Base-by-base conservation (phyloP, 176 grass and related monocot genomes). In the Pontederia paniculata region DNA sequence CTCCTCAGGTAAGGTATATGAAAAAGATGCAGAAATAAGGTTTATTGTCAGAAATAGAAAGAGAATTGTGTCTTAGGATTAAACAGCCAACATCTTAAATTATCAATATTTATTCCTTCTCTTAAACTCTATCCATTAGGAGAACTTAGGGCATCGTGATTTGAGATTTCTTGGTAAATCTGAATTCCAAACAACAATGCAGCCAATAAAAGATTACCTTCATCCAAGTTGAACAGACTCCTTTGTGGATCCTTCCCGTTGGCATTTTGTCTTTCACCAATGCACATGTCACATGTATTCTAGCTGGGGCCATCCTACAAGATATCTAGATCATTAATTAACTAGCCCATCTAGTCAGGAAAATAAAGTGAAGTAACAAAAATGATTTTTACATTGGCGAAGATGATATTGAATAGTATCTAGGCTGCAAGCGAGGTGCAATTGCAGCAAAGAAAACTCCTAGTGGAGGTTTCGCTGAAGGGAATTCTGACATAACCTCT, bases 351-450 rank as follows among this genome's bases (percentile, higher is more conserved):
- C 21, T 9, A 58, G 41, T 57, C 23, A 9, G 73, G 57, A 22
- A 37, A 71, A 52, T 12, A 45, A 58, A 20, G 45, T 16, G 14
- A 51, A 44, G n/a, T n/a, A n/a, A n/a, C 17, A 59, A 31, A 76
- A 53, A 5, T 45, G 49, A 43, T 57, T 44, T 55, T 73, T 79
- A 89, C 91, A 80, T 89, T 16, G 86, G 79, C 46, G 91, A 96
- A 65, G 91, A 89, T 14, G 82, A 96, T 73, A 96, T 96, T 54
- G 91, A 96, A 66, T 96, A 96, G 48, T 96, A 96, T 96, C 91
- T 79, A 2, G 86, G 86, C 76, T 89, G 91, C 66, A 96, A 74
- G 43, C 91, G 91, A 55, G 91, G 85, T 23, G 85, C 76, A 47
- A 96, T 19, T 53, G 91, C 85, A 43, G 91, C 82, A 78, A 96